Base-by-base conservation (phyloP, 2,329 filamentous ascomycete species). In the Fusarium pseudonygamai region DNA sequence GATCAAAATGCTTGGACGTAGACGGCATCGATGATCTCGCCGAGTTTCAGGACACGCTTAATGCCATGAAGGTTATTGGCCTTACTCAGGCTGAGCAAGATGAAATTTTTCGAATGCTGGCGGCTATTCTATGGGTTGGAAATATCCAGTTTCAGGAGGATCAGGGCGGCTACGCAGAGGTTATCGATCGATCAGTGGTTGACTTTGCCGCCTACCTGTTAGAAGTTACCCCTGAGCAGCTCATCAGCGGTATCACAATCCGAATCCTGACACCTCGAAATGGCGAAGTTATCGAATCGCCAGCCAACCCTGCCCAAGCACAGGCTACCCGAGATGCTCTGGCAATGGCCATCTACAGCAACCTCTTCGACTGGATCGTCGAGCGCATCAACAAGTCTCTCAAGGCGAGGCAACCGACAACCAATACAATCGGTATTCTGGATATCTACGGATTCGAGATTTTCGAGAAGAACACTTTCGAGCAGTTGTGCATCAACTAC, bases 401-500 rank as follows among this genome's bases (percentile, higher is more conserved):
- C 68, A 92, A 93, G 81, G 93, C 96, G 26, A 90, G 91, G 71
- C 93, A 93, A 55, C 84, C 90, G 1, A 89, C 95, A 7, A 85
- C 90, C 46, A 96, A 98, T 81, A 93, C 93, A 6, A 96, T 99
- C 75, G 96, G 96, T 80, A 98, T 99, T 80, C 88, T 99, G 75
- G 96, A 99, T 87, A 99, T 99, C 76, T 99, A 99, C 81, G 96
- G 96, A 6, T 99, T 99, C 79, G 96, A 99, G 81, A 99, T 99
- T 76, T 99, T 99, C 76, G 96, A 99, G 81, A 96, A 96, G 85
- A 99, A 99, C 85, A 98, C 94, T 74, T 99, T 99, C 79, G 96
- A 99, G 82, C 96, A 99, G 83, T 90, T 99, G 13, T 99, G 96
- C 84, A 99, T 99, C 88, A 99, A 99, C 86, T 99, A 98, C 80